Conservation (phyloP, 345 rosid species). For the Nephelium lappaceum region DNA sequence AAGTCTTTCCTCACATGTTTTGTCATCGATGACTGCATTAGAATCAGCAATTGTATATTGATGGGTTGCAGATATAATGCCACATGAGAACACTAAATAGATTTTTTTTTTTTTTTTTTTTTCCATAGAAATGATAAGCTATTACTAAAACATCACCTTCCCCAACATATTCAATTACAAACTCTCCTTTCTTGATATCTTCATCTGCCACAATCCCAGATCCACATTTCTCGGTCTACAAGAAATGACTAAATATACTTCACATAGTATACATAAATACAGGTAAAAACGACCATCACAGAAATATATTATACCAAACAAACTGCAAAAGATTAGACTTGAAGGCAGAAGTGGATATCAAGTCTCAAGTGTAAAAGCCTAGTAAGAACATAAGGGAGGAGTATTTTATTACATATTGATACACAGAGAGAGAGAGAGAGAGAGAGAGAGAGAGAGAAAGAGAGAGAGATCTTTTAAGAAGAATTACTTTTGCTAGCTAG, state of each 20-base stretch:
- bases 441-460: neutral
- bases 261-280: slow-evolving; percentile 18
- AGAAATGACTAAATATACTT: slow-evolving; percentile 39
- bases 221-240: slow-evolving; percentile 99
- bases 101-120: no score
- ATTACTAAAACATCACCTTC: slow-evolving; percentile 61
- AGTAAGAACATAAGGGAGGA: neutral
- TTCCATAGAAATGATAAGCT: slow-evolving; percentile 22
- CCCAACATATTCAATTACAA: slow-evolving; percentile 95
- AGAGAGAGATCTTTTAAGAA: neutral
- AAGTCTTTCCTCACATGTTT: slow-evolving; percentile 93
- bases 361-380: neutral
- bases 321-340: slow-evolving; percentile 16
- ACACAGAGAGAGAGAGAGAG: neutral
- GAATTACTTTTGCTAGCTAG: neutral
- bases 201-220: slow-evolving; percentile 91
- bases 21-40: slow-evolving; percentile 83
- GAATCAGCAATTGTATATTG: slow-evolving; percentile 4
- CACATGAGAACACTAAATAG: slow-evolving; percentile 19
- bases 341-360: neutral
- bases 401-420: neutral
- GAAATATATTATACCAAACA: slow-evolving; percentile 4
- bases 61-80: slow-evolving; percentile 11
- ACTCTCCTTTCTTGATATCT: slow-evolving; percentile 84
- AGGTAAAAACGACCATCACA: slow-evolving; percentile 19